Base-by-base conservation (phyloP, 352 stramenopile genomes). In the Aphanomyces astaci region DNA sequence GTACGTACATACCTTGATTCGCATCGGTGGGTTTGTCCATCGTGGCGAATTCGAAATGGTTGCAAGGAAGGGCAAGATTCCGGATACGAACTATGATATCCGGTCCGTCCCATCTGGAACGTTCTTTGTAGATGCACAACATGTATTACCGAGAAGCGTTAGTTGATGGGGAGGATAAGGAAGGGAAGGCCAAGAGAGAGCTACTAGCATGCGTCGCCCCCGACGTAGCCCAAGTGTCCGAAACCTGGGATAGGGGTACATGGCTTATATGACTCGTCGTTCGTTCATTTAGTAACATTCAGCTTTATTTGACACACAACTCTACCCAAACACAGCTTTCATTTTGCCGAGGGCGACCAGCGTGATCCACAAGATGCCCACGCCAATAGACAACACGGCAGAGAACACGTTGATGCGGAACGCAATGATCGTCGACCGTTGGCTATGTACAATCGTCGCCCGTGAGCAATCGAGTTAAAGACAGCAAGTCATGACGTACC, bases 361-460 rank as follows among this genome's bases (percentile, higher is more conserved):
- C 53, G 89, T 80, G 67, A 95, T 75, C 87, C 87, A 95, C 33
- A 95, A 60, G 0, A 93, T 55, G 49, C 87, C 87, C 25, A 95
- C 86, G 46, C 89, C 78, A 17, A 94, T 78, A n/a, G 85, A 94
- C 4, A 94, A 70, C 76, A 90, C 79, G 53, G 87, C 88, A 64
- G 82, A 92, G 64, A 92, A 88, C 63, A 95, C 82, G 60, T 80
- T 79, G 71, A 94, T 86, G 22, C 82, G 77, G 66, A 90, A 93
- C 36, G 83, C 86, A 48, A 94, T 73, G 54, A 87, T 64, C 72
- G 89, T 82, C 11, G 80, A 89, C 56, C 84, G 84, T 59, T 89
- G 79, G 52, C 54, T 63, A 49, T 33, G 31, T 4, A 1, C 7
- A 49, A 7, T 17, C 1, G 11, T 45, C n/a, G n/a, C n/a, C n/a